Evolutionary conservation across 352 stramenopile species (phyloP).

Genomic region (Blastocystis sp.): DNA sequence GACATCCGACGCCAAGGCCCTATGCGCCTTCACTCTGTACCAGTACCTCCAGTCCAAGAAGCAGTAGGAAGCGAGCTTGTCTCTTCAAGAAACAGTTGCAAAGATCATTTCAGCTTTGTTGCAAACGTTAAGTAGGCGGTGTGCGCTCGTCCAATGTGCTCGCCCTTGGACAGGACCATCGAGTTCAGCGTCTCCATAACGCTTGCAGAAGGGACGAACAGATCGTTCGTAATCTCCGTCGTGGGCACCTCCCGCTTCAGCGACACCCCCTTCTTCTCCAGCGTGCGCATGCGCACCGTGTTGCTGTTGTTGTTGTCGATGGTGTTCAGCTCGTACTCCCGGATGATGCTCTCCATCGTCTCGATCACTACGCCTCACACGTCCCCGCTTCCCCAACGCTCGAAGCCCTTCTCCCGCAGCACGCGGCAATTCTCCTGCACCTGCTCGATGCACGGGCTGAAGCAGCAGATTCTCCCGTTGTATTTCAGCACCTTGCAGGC

Average conservation of each 20-base stretch:
- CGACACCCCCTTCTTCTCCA: neutral
- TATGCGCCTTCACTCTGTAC: constrained; percentile 52
- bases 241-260: neutral
- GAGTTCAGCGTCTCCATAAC: neutral
- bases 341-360: constrained; percentile 72
- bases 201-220: constrained; percentile 59
- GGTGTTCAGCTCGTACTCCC: constrained; percentile 69
- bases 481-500: constrained; percentile 86
- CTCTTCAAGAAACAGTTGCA: neutral
- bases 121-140: constrained; percentile 68
- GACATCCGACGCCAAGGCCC: constrained; percentile 54
- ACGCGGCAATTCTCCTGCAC: constrained; percentile 85
- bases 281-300: neutral
- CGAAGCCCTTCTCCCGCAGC: constrained; percentile 79
- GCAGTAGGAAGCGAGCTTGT: neutral
- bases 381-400: constrained; percentile 52
- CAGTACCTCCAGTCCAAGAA: constrained; percentile 35
- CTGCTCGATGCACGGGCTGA: constrained; percentile 98
- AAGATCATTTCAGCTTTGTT: constrained; percentile 56
- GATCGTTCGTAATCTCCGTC: constrained; percentile 6
- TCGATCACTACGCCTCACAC: constrained; percentile 66
- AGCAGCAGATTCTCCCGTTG: constrained; percentile 87
- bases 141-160: constrained; percentile 65
- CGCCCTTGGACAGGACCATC: constrained; percentile 54
- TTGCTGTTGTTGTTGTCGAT: constrained; percentile 69